phyloP scores from a whole-genome alignment of 2,329 filamentous ascomycete species.

The Cadophora luteo-olivacea region DNA sequence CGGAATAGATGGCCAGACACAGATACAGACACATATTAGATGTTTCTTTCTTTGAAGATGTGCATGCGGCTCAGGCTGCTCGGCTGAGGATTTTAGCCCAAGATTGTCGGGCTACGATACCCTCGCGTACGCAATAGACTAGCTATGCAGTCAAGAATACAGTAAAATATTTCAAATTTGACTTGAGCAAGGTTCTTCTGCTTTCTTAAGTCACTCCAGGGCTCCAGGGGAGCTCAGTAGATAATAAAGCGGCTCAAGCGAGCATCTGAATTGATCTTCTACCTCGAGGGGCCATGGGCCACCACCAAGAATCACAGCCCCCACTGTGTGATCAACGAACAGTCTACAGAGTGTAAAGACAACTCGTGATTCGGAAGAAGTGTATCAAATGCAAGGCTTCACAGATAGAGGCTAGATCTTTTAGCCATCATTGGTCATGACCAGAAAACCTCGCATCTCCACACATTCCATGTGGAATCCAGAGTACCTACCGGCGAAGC shows the following conservation, averaged over 20 bases:
- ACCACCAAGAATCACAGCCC: too few species aligned
- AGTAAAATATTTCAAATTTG: conserved; percentile 13
- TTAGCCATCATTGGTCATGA: not conserved
- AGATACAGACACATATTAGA: conserved; percentile 4
- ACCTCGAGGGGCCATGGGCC: too few species aligned
- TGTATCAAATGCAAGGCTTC: too few species aligned
- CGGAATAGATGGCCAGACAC: conserved; percentile 28
- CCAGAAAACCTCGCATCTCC: not conserved
- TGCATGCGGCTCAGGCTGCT: conserved; percentile 18
- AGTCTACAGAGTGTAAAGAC: too few species aligned
- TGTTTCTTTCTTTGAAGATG: conserved; percentile 6
- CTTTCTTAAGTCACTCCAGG: not conserved
- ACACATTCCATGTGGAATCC: not conserved
- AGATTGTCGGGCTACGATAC: not conserved
- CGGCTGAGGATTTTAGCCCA: not conserved
- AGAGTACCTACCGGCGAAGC: not conserved
- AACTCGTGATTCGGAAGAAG: too few species aligned
- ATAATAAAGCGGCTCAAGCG: not conserved
- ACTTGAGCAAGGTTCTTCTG: not conserved
- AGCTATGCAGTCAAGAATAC: conserved; percentile 11
- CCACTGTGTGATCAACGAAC: too few species aligned
- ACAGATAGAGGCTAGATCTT: too few species aligned
- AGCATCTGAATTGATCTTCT: not conserved
- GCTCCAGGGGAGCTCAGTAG: not conserved
- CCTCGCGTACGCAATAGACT: conserved; percentile 13